Conservation (phyloP, 2,329 filamentous ascomycete species). For the Cercospora zeae-maydis region DNA sequence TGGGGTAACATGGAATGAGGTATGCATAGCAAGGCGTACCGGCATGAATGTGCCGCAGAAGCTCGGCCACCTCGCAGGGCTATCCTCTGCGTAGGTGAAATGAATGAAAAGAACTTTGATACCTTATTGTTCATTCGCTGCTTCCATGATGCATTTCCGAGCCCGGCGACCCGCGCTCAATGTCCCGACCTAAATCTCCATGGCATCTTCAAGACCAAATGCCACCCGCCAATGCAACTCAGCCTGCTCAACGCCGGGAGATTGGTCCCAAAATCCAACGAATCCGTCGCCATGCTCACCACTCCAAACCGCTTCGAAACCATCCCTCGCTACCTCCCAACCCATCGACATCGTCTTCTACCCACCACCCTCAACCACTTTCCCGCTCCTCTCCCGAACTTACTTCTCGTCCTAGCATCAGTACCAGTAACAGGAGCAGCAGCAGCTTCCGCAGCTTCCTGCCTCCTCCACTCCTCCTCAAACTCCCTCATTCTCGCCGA, state of each 20-base stretch:
- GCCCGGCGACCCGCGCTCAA: not conserved
- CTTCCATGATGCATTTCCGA: not conserved
- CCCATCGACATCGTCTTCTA: too few species aligned
- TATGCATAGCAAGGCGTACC: conserved; percentile 20
- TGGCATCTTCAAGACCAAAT: not conserved
- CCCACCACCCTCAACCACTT: too few species aligned
- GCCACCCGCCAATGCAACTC: too few species aligned
- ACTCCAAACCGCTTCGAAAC: too few species aligned
- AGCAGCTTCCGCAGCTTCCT: not conserved
- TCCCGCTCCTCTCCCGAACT: too few species aligned
- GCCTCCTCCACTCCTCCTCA: not conserved
- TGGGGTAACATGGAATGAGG: not conserved
- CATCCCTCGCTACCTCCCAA: too few species aligned
- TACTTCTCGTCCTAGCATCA: too few species aligned
- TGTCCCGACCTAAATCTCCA: not conserved
- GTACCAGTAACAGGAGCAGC: too few species aligned
- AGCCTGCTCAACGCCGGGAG: too few species aligned
- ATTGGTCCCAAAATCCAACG: too few species aligned
- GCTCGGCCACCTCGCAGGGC: not conserved
- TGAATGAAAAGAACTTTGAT: not conserved
- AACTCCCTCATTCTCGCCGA: not conserved
- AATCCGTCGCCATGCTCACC: too few species aligned
- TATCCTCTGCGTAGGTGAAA: not conserved
- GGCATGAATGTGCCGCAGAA: conserved; percentile 11
- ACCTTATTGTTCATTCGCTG: not conserved